These are phyloP conservation scores for Solidago caesia DNA, from an alignment of 129 eudicot genomes.

Conservation along the genomic window DNA sequence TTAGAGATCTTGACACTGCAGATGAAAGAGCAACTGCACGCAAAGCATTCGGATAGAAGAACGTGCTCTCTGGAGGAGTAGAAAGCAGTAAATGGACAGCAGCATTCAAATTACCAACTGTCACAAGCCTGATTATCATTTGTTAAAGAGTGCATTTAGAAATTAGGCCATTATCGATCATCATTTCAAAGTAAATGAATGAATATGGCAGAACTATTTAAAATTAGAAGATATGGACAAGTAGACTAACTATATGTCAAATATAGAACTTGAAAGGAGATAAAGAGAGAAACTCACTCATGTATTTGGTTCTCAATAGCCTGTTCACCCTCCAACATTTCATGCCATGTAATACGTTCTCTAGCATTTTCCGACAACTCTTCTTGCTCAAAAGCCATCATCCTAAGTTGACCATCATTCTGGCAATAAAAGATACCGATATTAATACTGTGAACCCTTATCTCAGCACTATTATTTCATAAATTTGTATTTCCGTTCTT, in stretches of 20 bases:
- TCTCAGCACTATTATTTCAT: background rate
- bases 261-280: background rate
- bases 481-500: background rate
- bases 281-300: constrained; percentile 60
- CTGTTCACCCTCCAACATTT: constrained; percentile 82
- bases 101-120: constrained; percentile 89
- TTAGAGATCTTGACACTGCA: constrained; percentile 82
- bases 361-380: constrained; percentile 87
- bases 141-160: background rate
- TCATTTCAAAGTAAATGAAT: background rate
- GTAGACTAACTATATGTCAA: background rate
- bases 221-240: background rate
- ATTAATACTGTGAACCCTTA: background rate
- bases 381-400: constrained; percentile 84
- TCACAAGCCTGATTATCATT: constrained; percentile 65
- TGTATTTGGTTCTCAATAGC: constrained; percentile 87
- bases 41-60: constrained; percentile 83
- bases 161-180: background rate
- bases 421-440: constrained; percentile 26
- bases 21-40: constrained; percentile 99
- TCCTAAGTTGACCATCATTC: constrained; percentile 65
- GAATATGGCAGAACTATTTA: background rate
- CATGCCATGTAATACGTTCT: constrained; percentile 94
- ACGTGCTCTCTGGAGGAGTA: constrained; percentile 93
- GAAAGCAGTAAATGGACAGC: constrained; percentile 93